These are phyloP conservation scores for Cryptococcus sp. DNA, from an alignment of 1,284 basidiomycete genomes.

Conservation along the genomic window DNA sequence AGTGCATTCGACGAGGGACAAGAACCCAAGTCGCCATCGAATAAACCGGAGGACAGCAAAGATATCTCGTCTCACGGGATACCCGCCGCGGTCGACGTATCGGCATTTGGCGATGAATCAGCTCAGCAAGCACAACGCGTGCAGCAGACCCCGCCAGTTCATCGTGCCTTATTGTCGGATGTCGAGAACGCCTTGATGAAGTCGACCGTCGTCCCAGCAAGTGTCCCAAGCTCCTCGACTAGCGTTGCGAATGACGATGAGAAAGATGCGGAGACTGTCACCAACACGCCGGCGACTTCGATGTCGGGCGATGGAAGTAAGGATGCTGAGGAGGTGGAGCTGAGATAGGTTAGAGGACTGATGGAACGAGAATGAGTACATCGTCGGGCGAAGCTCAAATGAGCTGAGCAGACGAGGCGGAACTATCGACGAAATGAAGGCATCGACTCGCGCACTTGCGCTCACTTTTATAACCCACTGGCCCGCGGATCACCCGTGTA, in stretches of 20 bases:
- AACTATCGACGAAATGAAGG: no score
- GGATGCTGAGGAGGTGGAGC: slow-evolving; percentile 15
- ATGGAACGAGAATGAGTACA: neutral
- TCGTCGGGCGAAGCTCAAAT: no score
- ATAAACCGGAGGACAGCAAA: slow-evolving; percentile 4
- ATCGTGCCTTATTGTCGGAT: slow-evolving; percentile 10
- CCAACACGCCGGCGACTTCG: slow-evolving; percentile 24
- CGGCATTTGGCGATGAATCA: slow-evolving; percentile 8
- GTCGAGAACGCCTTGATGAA: slow-evolving; percentile 49
- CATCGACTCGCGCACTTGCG: no score
- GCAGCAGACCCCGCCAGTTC: no score
- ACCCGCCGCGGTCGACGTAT: neutral
- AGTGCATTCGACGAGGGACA: slow-evolving; percentile 22
- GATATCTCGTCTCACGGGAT: slow-evolving; percentile 1
- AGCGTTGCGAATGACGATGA: slow-evolving; percentile 28
- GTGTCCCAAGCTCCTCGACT: slow-evolving; percentile 18
- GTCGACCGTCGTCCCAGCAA: slow-evolving; percentile 13
- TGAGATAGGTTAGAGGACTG: neutral
- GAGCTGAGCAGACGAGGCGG: no score
- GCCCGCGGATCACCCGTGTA: no score
- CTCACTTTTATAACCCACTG: no score
- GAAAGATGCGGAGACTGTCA: slow-evolving; percentile 19
- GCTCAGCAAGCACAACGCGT: slow-evolving; percentile 2
- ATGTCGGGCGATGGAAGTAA: slow-evolving; percentile 24
- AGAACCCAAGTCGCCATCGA: slow-evolving; percentile 13